Percentiles rank a stretch among this genome's conserved stretches.
Evolutionary conservation across 2,329 filamentous ascomycete genomes (phyloP).

Genomic region (Diplocarpon rosae): DNA sequence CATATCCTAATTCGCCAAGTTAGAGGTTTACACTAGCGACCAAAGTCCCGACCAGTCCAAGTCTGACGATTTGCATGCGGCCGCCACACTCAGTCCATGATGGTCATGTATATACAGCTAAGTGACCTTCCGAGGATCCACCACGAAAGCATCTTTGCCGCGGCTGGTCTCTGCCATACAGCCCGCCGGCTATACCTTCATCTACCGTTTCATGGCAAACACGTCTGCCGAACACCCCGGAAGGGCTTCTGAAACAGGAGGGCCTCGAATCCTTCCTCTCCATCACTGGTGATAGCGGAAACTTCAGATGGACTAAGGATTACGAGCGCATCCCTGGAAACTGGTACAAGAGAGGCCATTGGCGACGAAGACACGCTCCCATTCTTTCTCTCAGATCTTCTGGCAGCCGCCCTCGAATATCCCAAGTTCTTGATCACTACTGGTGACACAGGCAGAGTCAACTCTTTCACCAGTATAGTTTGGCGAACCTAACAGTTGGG

Average conservation of each 20-base stretch:
- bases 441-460: conserved; percentile 39
- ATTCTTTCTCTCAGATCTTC: conserved; percentile 30
- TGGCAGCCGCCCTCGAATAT: conserved; percentile 30
- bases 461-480: conserved; percentile 38
- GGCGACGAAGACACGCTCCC: conserved; percentile 32
- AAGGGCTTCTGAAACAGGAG: conserved; percentile 30
- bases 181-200: conserved; percentile 17
- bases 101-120: too few relatives aligned
- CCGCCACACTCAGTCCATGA: too few relatives aligned
- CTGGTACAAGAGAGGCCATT: conserved; percentile 20
- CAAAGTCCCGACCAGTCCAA: too few relatives aligned
- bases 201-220: conserved; percentile 19
- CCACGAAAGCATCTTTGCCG: too few relatives aligned
- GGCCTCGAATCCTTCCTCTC: conserved; percentile 26
- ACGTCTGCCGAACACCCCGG: conserved; percentile 16
- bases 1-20: too few relatives aligned
- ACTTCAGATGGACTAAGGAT: conserved; percentile 8
- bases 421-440: conserved; percentile 37
- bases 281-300: conserved; percentile 18
- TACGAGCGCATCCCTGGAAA: conserved; percentile 18
- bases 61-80: too few relatives aligned
- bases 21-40: too few relatives aligned
- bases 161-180: conserved; percentile 14
- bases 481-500: conserved; percentile 33
- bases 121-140: too few relatives aligned